Conservation (phyloP, 148 eudicot genomes). For the Limonium bicolor region DNA sequence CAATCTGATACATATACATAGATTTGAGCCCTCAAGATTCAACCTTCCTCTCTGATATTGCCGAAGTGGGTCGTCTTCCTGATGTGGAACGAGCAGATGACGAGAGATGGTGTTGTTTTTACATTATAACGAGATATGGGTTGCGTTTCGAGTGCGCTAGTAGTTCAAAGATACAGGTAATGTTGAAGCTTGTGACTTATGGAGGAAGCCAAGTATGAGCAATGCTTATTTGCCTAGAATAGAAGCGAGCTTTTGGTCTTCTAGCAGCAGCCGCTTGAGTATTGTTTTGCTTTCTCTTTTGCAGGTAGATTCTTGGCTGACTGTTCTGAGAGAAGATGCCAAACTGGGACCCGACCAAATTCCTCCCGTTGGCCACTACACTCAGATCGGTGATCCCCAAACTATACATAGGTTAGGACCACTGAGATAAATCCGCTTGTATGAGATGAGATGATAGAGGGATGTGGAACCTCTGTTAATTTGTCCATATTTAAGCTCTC, state of each 20-base stretch:
- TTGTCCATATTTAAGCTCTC: no score
- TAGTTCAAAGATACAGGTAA: constrained; percentile 60
- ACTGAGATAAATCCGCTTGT: no score
- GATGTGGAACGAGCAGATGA: constrained; percentile 45
- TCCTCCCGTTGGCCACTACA: no score
- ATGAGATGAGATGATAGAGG: no score
- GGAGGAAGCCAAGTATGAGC: background rate
- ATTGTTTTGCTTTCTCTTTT: background rate
- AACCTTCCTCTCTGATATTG: constrained; percentile 60
- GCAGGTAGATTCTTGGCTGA: constrained; percentile 1
- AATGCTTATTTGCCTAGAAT: background rate
- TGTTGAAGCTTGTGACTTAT: background rate
- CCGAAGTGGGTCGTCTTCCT: constrained; percentile 65
- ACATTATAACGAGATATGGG: constrained; percentile 58
- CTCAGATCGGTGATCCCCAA: no score
- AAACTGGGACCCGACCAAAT: constrained; percentile 22
- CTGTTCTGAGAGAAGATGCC: constrained; percentile 21
- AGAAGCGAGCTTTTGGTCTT: background rate
- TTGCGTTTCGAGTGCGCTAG: constrained; percentile 73
- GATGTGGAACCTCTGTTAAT: no score
- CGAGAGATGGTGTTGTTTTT: constrained; percentile 59
- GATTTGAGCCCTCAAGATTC: constrained; percentile 95
- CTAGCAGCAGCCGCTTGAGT: background rate
- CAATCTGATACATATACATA: constrained; percentile 27
- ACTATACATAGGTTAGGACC: no score